Base-by-base conservation (phyloP, 2,329 filamentous ascomycete species). In the Penicillium aurantiogriseum region DNA sequence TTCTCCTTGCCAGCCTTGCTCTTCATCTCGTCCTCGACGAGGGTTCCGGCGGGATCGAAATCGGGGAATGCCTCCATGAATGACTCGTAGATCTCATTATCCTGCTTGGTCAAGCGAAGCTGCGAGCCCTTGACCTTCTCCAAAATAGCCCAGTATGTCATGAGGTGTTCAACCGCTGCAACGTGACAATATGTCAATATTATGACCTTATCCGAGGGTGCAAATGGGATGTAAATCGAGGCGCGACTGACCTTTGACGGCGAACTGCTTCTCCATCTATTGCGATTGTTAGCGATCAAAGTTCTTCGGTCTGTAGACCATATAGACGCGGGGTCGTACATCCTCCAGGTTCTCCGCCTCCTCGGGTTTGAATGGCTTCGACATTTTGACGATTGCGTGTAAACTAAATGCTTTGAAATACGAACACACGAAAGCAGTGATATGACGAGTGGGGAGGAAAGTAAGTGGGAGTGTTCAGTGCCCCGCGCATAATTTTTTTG, bases 191-290 rank as follows among this genome's bases (percentile, higher is more conserved):
- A 51, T n/a, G 57, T 70, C 39, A 62, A 59, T 54, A 43, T 36
- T 13, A 15, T 29, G 21, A 17, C 2, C 11, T 52, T 46, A 3
- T 4, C 13, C 5, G 13, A 45, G 17, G 11, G 1, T 35, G 17
- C 33, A 8, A 40, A n/a, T 27, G 3, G 17, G 15, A 51, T 13
- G 9, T 35, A 40, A 35, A 54, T 33, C 27, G 21, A 47, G 31
- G 40, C 17, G 48, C 35, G 47, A 59, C 67, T 45, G 70, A 91
- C 90, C 89, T 82, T 97, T 97, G 69, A 99, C 94, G 31, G 94
- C 94, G 71, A 99, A 99, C 77, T 97, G 94, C 83, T 97, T 96
- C 84, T 99, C 94, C 74, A 99, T 97, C 90, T 96, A 65, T 42
- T 48, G 9, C 7, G 33, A 54, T 54, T 31, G 61, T 72, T 53